Percentiles rank a stretch among this genome's conserved stretches.
phyloP scores from a whole-genome alignment of 495 filamentous ascomycete genomes.

The Aspergillus haitiensis region DNA sequence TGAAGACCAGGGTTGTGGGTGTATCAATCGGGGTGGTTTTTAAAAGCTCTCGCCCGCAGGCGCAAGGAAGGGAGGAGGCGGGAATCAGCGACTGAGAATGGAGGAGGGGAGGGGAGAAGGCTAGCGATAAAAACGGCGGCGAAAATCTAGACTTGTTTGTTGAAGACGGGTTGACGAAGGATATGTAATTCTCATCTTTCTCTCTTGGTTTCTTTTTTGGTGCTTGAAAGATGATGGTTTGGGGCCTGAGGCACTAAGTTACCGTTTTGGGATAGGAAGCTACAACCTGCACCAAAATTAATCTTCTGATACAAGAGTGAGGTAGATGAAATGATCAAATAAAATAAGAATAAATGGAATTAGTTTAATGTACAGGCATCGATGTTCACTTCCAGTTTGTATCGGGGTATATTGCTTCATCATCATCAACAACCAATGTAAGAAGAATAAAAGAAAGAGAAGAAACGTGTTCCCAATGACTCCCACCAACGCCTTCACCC shows the following conservation, averaged over 20 bases:
- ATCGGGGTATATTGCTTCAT: slow-evolving; percentile 16
- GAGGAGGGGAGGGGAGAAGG: neutral
- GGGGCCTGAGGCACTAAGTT: slow-evolving; percentile 23
- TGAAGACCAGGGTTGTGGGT: slow-evolving; percentile 3
- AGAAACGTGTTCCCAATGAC: neutral
- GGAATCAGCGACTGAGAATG: slow-evolving; percentile 4
- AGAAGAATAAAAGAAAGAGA: slow-evolving; percentile 8
- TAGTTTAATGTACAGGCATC: slow-evolving; percentile 9
- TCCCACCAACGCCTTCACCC: slow-evolving; percentile 14
- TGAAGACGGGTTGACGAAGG: neutral
- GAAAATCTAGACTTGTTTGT: neutral
- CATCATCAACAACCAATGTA: neutral
- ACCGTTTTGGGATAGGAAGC: slow-evolving; percentile 5
- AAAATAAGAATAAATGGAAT: neutral
- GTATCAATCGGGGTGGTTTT: slow-evolving; percentile 5
- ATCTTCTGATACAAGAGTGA: neutral
- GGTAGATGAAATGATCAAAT: neutral
- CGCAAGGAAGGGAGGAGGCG: slow-evolving; percentile 18
- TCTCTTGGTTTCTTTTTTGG: slow-evolving; percentile 7
- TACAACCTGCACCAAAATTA: neutral
- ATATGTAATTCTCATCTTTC: slow-evolving; percentile 1
- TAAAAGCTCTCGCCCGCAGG: slow-evolving; percentile 26
- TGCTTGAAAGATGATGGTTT: slow-evolving; percentile 9
- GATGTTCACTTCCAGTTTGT: slow-evolving; percentile 4
- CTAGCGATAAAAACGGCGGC: neutral